Conservation (phyloP, 768 basidiomycete genomes). For the Artomyces pyxidatus region DNA sequence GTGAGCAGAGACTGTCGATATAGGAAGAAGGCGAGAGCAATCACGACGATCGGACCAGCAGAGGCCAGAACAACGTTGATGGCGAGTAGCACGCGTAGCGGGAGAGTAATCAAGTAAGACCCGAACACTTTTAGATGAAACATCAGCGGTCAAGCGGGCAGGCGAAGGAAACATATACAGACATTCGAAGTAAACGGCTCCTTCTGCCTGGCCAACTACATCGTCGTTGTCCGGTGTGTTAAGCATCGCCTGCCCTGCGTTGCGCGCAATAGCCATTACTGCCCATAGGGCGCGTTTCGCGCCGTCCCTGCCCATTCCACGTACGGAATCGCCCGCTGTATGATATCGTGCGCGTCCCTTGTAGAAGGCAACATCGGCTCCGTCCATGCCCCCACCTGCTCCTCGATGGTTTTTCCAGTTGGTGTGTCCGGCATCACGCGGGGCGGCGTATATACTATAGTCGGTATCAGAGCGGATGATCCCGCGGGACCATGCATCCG, state of each 20-base stretch:
- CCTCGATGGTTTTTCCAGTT: constrained; percentile 3
- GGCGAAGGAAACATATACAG: neutral
- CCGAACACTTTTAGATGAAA: constrained; percentile 45
- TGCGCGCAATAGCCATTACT: constrained; percentile 63
- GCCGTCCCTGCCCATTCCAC: constrained; percentile 41
- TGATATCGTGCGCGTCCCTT: constrained; percentile 68
- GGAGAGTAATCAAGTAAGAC: constrained; percentile 43
- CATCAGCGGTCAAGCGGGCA: neutral
- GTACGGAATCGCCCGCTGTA: constrained; percentile 62
- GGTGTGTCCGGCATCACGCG: neutral
- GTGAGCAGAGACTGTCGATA: constrained; percentile 10
- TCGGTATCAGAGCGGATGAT: constrained; percentile 66
- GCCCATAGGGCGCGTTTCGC: constrained; percentile 58
- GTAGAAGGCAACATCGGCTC: constrained; percentile 77
- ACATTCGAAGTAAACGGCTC: constrained; percentile 67
- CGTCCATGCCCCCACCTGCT: constrained; percentile 40
- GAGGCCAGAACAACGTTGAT: constrained; percentile 53
- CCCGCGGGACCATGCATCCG: constrained; percentile 61
- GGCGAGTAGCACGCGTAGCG: constrained; percentile 40
- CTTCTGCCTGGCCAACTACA: constrained; percentile 18
- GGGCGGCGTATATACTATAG: constrained; percentile 2
- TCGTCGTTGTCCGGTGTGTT: constrained; percentile 18
- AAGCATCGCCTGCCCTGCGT: constrained; percentile 47
- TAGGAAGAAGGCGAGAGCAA: constrained; percentile 26
- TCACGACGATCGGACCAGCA: constrained; percentile 51